phyloP scores from a whole-genome alignment of 345 rosid genomes.

The Brassica rapa region DNA sequence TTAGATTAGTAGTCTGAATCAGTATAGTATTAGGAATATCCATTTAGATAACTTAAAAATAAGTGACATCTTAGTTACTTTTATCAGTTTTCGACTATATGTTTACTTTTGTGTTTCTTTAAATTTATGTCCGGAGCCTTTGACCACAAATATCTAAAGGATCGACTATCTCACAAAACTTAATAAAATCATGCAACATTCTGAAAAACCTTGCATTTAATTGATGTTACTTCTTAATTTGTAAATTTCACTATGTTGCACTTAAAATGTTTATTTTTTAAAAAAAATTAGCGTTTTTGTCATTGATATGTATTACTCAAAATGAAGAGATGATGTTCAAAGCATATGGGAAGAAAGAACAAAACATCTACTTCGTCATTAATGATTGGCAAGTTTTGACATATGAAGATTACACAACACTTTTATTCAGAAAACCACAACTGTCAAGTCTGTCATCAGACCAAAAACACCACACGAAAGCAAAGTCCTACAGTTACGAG shows the following conservation, averaged over 20 bases:
- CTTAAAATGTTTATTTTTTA: neutral
- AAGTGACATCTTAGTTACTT: no score
- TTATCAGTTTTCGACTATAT: no score
- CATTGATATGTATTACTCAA: neutral
- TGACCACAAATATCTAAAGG: no score
- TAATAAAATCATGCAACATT: neutral
- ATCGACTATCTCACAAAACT: neutral
- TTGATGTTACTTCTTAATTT: neutral
- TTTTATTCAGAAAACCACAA: neutral
- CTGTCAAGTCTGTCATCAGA: neutral
- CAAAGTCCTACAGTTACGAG: neutral
- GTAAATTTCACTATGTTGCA: neutral
- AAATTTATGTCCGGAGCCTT: no score
- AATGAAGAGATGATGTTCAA: neutral
- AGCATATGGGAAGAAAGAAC: neutral
- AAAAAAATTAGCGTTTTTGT: neutral
- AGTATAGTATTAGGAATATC: no score
- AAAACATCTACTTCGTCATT: neutral
- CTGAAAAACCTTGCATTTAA: neutral
- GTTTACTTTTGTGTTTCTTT: no score
- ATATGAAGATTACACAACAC: neutral
- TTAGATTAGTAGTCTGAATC: no score
- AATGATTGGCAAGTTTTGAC: neutral
- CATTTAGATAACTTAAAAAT: no score
- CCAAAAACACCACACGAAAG: neutral